phyloP scores from a whole-genome alignment of 305 asterid species.

The Fraxinus sp. region DNA sequence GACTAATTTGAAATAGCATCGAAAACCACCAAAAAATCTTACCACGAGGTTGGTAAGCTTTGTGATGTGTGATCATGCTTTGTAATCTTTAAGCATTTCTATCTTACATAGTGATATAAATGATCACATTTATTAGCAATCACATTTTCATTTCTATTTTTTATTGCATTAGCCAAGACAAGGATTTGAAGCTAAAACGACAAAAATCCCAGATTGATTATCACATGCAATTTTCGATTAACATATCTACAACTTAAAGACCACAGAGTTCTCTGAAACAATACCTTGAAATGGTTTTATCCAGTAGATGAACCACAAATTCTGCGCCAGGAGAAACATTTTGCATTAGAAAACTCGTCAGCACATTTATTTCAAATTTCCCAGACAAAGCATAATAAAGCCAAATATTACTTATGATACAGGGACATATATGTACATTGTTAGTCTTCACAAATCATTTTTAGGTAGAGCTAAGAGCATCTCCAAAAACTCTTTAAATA shows the following conservation, averaged over 20 bases:
- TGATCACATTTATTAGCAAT: neutral
- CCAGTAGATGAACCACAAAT: conserved; percentile 68
- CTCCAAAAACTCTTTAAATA: neutral
- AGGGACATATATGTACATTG: neutral
- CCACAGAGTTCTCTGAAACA: conserved; percentile 2
- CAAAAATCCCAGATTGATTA: neutral
- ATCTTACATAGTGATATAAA: neutral
- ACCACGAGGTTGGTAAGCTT: neutral
- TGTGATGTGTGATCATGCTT: neutral
- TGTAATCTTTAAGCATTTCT: neutral
- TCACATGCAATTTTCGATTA: neutral
- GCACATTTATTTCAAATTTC: neutral
- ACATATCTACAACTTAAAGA: neutral
- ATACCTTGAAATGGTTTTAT: conserved; percentile 81
- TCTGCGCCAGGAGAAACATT: conserved; percentile 46
- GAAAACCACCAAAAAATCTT: neutral
- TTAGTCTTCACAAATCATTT: neutral
- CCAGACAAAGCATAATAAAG: neutral
- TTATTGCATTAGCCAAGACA: neutral
- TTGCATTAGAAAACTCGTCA: conserved; percentile 18
- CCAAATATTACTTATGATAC: neutral
- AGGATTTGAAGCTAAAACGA: neutral
- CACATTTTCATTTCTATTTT: neutral
- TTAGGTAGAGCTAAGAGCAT: neutral
- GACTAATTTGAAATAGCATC: neutral